Evolutionary conservation across 1,284 basidiomycete species (phyloP), one percentile per base, ranked within the genome.

Genomic region (Microbotryum violaceum): DNA sequence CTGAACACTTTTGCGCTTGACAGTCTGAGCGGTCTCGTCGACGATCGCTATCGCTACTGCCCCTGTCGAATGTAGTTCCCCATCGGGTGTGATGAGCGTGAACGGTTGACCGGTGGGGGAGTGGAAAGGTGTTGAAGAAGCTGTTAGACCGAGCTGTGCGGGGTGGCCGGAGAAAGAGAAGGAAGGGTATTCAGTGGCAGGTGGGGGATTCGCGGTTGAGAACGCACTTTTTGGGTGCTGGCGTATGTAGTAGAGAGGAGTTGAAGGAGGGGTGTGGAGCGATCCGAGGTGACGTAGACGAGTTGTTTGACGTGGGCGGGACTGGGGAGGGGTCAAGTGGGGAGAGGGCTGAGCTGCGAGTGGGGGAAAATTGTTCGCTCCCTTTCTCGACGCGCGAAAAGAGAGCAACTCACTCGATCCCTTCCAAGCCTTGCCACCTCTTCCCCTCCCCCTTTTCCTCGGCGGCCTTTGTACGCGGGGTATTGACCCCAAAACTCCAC

Each of bases 61-160:
- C 0, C 67, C 67, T 0, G 48, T 31, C 21, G 60, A 51, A 8
- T 42, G 29, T 0, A 42, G 14, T 14, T 49, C 10, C 8, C 21
- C n/a, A 10, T 53, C 54, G 42, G 47, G n/a, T 46, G 42, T 23
- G 49, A 64, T 66, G 31, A 68, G 62, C 5, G 60, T 53, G 58
- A 51, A 68, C 0, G 67, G 59, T 1, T 33, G 33, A 10, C 49
- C 42, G 0, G 57, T 25, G 2, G 56, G 33, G 0, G 67, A 66
- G 46, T 68, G 67, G 51, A 68, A 68, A 1, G 67, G 67, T 0
- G 67, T 68, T n/a, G 63, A 66, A 12, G 62, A 52, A 8, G 60
- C 62, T 33, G 62, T 47, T 18, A 68, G 57, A 20, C 67, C 67
- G 29, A 58, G 18, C 67, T 68, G 52, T 1, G 8, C 1, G 16